phyloP scores from a whole-genome alignment of 2,329 filamentous ascomycete genomes.

The Cordyceps fumosorosea region DNA sequence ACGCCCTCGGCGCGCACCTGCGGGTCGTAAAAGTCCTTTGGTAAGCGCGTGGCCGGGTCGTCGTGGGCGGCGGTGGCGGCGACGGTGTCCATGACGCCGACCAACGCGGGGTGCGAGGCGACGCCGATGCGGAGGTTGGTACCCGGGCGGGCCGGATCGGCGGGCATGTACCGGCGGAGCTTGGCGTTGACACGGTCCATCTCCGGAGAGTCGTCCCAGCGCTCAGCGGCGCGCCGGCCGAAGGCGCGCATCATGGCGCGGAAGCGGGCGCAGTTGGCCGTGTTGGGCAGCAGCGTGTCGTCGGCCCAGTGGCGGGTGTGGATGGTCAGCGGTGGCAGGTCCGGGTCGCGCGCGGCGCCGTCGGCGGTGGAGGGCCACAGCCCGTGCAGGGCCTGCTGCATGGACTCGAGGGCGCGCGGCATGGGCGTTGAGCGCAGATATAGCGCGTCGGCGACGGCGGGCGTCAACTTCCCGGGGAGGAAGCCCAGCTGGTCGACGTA shows the following conservation, averaged over 20 bases:
- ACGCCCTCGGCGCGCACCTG: constrained; percentile 62
- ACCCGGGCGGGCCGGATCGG: constrained; percentile 27
- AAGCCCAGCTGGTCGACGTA: constrained; percentile 72
- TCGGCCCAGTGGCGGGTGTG: constrained; percentile 58
- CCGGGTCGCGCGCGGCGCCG: constrained; percentile 30
- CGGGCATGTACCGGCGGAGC: constrained; percentile 81
- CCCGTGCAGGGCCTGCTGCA: constrained; percentile 69
- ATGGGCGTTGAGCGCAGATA: constrained; percentile 71
- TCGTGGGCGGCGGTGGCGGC: constrained; percentile 78
- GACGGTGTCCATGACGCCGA: constrained; percentile 89
- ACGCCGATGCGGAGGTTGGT: constrained; percentile 62
- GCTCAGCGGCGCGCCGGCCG: constrained; percentile 61
- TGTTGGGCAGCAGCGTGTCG: constrained; percentile 77
- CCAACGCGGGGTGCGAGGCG: constrained; percentile 75
- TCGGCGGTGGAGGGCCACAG: constrained; percentile 57
- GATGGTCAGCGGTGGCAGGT: constrained; percentile 57
- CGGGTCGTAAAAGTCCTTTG: constrained; percentile 78
- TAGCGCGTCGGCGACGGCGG: constrained; percentile 49
- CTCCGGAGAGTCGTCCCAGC: constrained; percentile 71
- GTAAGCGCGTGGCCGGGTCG: constrained; percentile 64
- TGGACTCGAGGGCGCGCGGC: constrained; percentile 67
- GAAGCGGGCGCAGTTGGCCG: constrained; percentile 66
- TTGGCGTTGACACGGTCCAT: constrained; percentile 76
- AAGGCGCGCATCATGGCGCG: constrained; percentile 63
- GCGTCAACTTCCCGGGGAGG: constrained; percentile 46